These are phyloP conservation scores for Lasiodiplodia gonubiensis DNA, from an alignment of 2,329 filamentous ascomycete genomes.

Conservation along the genomic window DNA sequence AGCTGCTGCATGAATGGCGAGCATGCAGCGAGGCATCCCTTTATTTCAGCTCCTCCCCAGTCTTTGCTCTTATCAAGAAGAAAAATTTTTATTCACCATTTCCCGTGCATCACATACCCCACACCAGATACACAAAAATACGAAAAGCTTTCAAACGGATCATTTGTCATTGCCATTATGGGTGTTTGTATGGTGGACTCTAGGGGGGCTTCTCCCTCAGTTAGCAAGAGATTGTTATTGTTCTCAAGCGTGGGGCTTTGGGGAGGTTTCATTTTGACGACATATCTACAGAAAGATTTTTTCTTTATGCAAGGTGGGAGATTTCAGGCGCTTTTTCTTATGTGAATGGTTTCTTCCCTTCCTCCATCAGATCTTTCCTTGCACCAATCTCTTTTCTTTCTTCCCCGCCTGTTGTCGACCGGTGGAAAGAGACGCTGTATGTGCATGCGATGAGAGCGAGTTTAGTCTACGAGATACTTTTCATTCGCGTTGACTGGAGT, in stretches of 20 bases:
- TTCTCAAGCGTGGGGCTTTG: background rate
- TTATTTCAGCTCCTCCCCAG: background rate
- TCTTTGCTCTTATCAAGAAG: background rate
- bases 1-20: slow-evolving; percentile 6
- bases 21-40: background rate
- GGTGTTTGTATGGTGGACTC: slow-evolving; percentile 4
- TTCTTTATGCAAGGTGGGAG: background rate
- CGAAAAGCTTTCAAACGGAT: slow-evolving; percentile 12
- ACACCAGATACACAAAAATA: slow-evolving; percentile 2
- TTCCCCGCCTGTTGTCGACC: too few species aligned
- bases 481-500: too few species aligned
- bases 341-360: background rate
- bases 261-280: background rate
- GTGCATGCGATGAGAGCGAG: too few species aligned
- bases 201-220: too few species aligned
- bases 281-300: background rate
- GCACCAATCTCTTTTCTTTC: too few species aligned
- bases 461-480: too few species aligned
- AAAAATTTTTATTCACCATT: background rate
- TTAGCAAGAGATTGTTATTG: background rate
- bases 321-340: background rate
- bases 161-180: background rate
- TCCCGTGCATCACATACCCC: slow-evolving; percentile 26
- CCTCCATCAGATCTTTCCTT: background rate
- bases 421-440: too few species aligned